A percentile compares a stretch with the other conserved stretches of the same genome.
phyloP scores from a whole-genome alignment of 208 protist species.

The Acanthamoeba sp. region DNA sequence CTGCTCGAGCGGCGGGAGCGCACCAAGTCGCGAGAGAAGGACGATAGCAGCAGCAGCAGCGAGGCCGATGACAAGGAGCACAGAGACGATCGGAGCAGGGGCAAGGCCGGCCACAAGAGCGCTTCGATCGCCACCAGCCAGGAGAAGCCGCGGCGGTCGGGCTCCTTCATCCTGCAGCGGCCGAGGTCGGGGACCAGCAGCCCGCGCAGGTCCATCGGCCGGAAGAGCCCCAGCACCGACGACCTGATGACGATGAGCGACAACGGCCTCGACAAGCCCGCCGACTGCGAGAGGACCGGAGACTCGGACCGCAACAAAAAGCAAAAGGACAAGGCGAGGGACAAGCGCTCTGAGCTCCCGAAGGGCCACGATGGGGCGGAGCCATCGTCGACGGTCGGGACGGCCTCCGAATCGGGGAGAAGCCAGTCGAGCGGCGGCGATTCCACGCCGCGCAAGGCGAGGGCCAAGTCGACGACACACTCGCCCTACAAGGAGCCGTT shows the following conservation, averaged over 20 bases:
- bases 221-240: not conserved
- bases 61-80: not conserved
- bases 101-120: not conserved
- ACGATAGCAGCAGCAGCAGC: conserved; percentile 55
- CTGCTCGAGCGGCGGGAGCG: not conserved
- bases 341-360: not conserved
- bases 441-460: not conserved
- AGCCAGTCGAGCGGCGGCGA: not conserved
- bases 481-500: not conserved
- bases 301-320: not conserved
- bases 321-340: conserved; percentile 7
- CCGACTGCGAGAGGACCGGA: not conserved
- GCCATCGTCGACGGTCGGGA: too few relatives aligned
- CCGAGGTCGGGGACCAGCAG: not conserved
- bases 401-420: too few relatives aligned
- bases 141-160: not conserved
- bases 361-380: not conserved
- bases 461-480: not conserved
- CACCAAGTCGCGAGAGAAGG: not conserved
- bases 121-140: not conserved
- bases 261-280: not conserved
- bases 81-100: conserved; percentile 30
- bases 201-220: not conserved
- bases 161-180: not conserved
- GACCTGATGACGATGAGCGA: conserved; percentile 2